Conservation (phyloP, 1,139 yeast genomes). For the Tardiomyces digboiensis region DNA sequence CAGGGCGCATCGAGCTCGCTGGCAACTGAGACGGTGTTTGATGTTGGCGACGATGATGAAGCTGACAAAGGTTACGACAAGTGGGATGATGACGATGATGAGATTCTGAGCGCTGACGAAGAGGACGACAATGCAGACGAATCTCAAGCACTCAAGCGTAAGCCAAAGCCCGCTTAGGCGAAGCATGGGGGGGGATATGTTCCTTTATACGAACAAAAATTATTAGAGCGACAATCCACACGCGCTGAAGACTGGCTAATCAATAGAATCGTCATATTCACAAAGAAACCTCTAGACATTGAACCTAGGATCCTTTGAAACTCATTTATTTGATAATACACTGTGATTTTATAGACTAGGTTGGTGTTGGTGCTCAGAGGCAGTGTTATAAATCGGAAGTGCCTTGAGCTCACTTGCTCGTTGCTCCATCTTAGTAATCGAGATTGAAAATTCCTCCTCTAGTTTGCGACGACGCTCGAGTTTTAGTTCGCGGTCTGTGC, state of each 20-base stretch:
- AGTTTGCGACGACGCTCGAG: conserved; percentile 8
- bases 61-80: not conserved
- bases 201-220: too few relatives aligned
- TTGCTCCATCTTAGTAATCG: conserved; percentile 26
- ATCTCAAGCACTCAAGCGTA: conserved; percentile 1
- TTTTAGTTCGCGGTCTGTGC: conserved; percentile 12
- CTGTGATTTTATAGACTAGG: too few relatives aligned
- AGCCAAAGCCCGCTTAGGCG: too few relatives aligned
- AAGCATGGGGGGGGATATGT: too few relatives aligned
- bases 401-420: not conserved
- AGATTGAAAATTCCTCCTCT: conserved; percentile 24
- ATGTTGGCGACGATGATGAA: not conserved
- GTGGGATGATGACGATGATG: not conserved
- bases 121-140: conserved; percentile 1
- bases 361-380: too few relatives aligned
- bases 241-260: too few relatives aligned
- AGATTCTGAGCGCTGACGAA: not conserved
- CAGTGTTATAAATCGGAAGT: not conserved
- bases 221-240: too few relatives aligned
- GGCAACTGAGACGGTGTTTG: not conserved
- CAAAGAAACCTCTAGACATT: too few relatives aligned
- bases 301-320: too few relatives aligned
- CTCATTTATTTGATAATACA: too few relatives aligned
- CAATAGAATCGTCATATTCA: too few relatives aligned
- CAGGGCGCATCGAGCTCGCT: conserved; percentile 1